Evolutionary conservation across 1,284 basidiomycete species (phyloP), one percentile per base, ranked within the genome.

Genomic region (Ganoderma lucidum): DNA sequence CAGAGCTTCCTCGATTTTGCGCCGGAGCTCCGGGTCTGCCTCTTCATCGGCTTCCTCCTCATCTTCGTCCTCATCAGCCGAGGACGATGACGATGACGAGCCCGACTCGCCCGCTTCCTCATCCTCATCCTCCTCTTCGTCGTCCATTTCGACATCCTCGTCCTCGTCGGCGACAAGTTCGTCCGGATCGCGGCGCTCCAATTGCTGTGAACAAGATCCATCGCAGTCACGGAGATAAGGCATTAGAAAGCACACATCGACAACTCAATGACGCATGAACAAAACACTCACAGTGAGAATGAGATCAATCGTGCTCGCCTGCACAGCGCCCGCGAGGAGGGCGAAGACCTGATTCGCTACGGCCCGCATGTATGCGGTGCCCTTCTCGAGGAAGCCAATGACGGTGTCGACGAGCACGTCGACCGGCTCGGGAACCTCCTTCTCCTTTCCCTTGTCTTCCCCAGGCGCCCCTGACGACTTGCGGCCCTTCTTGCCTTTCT

Each of bases 321-420:
- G 88, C 66, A 95, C 89, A 19, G 88, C 86, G 12, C 87, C 84
- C 35, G 92, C 90, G 35, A 98, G 84, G 65, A 93, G 85, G 28
- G 90, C 87, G 78, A 99, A 98, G 5, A 91, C 92, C 73, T 95
- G 90, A 70, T 92, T 96, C 9, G 93, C 93, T 28, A 96, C 84
- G 0, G 90, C 88, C 30, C 96, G 91, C 79, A 95, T 86, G 80
- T 96, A 97, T 45, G 90, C 89, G 12, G 92, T 95, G 2, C 93
- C 91, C 70, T 92, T 88, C 79, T 99, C 96, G 63, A 99, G 83
- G 77, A 96, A 92, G 9, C 94, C 95, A 67, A 99, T 93, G 68
- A 99, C 88, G 32, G 88, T 88, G 77, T 99, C 97, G 62, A 97
- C 91, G 48, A 99, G 85, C 42, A 96, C 81, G 75, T 98, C 96